A percentile compares a stretch with the other conserved stretches of the same genome.
These are phyloP conservation scores for Apiospora sp. DNA, from an alignment of 2,329 filamentous ascomycete genomes.

Conservation along the genomic window DNA sequence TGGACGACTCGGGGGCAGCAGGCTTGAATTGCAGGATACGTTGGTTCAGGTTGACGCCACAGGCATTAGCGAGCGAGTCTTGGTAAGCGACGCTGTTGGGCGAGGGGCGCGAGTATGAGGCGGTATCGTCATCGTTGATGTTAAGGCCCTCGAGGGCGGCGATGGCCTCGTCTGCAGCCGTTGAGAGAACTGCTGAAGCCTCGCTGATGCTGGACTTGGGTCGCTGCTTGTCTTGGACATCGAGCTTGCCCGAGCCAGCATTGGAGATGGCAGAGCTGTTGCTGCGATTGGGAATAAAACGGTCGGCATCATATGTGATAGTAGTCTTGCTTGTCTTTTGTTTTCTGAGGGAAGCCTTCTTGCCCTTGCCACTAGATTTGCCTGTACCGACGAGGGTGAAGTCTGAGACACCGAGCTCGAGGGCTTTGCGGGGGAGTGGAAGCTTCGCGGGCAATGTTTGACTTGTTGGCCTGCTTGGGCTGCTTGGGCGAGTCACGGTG, in stretches of 20 bases:
- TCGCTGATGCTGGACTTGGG: constrained; percentile 76
- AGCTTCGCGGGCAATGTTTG: constrained; percentile 83
- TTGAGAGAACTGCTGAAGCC: constrained; percentile 78
- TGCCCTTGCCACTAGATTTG: constrained; percentile 56
- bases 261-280: constrained; percentile 90
- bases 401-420: constrained; percentile 92
- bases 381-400: constrained; percentile 90
- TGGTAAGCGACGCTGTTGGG: constrained; percentile 92
- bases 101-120: constrained; percentile 77
- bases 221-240: constrained; percentile 72
- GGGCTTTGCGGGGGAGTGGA: constrained; percentile 78
- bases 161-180: constrained; percentile 80
- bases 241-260: constrained; percentile 83
- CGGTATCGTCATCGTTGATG: constrained; percentile 74
- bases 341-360: constrained; percentile 60
- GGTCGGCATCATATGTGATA: constrained; percentile 81
- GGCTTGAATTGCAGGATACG: constrained; percentile 99
- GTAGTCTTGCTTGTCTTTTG: constrained; percentile 74
- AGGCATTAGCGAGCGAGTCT: constrained; percentile 87
- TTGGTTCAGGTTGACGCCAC: constrained; percentile 91
- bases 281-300: constrained; percentile 93
- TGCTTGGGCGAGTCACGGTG: constrained; percentile 87
- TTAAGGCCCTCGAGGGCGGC: constrained; percentile 82
- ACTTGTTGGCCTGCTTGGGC: constrained; percentile 78
- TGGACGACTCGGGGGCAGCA: constrained; percentile 95